Base-by-base conservation (phyloP, 768 basidiomycete genomes). In the Calocera cornea region DNA sequence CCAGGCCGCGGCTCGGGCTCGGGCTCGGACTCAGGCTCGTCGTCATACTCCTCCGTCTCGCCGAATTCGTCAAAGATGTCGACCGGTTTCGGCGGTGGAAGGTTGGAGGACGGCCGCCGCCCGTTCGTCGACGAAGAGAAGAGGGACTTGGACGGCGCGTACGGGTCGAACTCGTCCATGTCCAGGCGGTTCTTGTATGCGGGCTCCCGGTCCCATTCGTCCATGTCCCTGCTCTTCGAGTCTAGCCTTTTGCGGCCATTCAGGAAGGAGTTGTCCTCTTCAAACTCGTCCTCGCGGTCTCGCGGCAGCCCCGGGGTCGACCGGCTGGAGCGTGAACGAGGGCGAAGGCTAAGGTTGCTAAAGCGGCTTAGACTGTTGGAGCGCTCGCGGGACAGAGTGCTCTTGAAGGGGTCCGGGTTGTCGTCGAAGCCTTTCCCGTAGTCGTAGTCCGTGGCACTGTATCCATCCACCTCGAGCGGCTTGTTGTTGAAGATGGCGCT, bases 171-270 rank as follows among this genome's bases (percentile, higher is more conserved):
- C 40, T 64, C 60, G 54, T 41, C 64, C 34, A 64, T 24, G 73
- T 67, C 34, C 74, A 70, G 24, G 68, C 68, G 1, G 70, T 68
- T 47, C 79, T 78, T 19, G 75, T 77, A 70, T 78, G 78, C 69
- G 7, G 68, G 24, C 54, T 60, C 27, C 8, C 27, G 44, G 16
- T 60, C 54, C 54, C 54, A 60, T 19, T 60, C 54, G 31, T 60
- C 54, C 54, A 27, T 29, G 5, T 60, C 54, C 27, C 31, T 14
- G 8, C 14, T n/a, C 22, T 14, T 16, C 14, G 27, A 60, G 14
- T 47, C 19, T 49, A 22, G 72, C 44, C 49, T 74, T 77, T 27
- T 78, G 72, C 36, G 76, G 75, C 34, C 22, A 68, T 47, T 60
- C 54, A 54, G 67, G 22, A 72, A 49, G 34, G 8, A 38, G 11